Evolutionary conservation across 2,329 filamentous ascomycete species (phyloP).

Genomic region (Apiospora malaysiana): DNA sequence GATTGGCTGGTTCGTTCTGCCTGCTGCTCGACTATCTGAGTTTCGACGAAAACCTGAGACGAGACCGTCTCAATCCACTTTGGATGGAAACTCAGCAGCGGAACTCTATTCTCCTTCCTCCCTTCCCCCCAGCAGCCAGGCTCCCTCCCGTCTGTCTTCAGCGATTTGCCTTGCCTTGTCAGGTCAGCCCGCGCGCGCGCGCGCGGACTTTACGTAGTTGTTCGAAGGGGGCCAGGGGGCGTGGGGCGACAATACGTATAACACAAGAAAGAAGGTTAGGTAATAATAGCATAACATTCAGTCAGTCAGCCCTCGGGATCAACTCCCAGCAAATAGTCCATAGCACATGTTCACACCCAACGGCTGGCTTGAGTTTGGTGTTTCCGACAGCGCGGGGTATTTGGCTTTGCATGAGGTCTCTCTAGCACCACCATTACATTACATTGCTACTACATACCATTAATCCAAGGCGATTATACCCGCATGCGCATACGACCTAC

Average conservation of each 20-base stretch:
- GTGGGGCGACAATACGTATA: not conserved
- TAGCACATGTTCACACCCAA: not conserved
- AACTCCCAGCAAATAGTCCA: constrained; percentile 10
- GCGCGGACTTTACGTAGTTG: not conserved
- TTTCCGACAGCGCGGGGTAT: not conserved
- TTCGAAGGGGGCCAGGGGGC: not conserved
- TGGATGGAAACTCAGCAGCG: constrained; percentile 12
- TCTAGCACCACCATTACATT: not conserved
- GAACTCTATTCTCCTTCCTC: not conserved
- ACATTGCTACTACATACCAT: too few relatives aligned
- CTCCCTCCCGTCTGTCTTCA: not conserved
- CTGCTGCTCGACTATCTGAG: not conserved
- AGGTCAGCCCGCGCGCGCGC: not conserved
- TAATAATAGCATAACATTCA: not conserved
- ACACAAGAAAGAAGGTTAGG: not conserved
- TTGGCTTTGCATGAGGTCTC: not conserved
- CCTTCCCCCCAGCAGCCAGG: too few relatives aligned
- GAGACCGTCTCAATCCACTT: constrained; percentile 13
- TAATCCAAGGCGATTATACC: not conserved
- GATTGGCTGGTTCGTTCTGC: not conserved
- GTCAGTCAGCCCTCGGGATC: not conserved
- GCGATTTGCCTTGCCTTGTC: not conserved
- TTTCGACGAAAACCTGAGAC: constrained; percentile 13
- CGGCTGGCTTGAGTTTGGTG: not conserved
- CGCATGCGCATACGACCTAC: not conserved